Evolutionary conservation across 441 rosid genomes (phyloP).

Genomic region (Manihot esculenta): DNA sequence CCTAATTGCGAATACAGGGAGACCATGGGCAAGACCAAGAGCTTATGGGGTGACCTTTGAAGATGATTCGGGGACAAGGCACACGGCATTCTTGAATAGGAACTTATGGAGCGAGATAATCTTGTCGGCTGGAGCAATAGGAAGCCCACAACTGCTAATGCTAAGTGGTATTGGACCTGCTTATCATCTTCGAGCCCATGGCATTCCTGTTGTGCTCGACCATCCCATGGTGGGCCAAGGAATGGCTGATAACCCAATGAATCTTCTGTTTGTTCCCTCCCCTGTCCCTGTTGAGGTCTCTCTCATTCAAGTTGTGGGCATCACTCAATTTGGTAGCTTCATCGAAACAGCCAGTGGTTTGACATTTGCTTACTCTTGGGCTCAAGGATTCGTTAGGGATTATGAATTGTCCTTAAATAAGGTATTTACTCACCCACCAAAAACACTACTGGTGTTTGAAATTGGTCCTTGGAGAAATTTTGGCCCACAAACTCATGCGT

Average conservation of each 20-base stretch:
- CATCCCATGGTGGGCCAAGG: conserved; percentile 82
- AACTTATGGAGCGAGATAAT: conserved; percentile 56
- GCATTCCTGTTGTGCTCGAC: conserved; percentile 57
- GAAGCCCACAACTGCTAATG: conserved; percentile 88
- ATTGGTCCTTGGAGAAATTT: not conserved
- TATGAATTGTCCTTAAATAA: conserved; percentile 23
- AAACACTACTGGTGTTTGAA: no score
- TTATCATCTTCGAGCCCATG: conserved; percentile 46
- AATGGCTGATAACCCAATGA: conserved; percentile 94
- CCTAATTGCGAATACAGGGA: conserved; percentile 29
- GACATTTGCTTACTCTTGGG: conserved; percentile 42
- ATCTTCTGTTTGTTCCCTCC: conserved; percentile 62
- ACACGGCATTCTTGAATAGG: conserved; percentile 47
- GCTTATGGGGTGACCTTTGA: conserved; percentile 69
- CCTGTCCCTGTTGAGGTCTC: conserved; percentile 82
- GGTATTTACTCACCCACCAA: conserved; percentile 14
- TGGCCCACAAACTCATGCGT: no score
- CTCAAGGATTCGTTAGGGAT: conserved; percentile 9
- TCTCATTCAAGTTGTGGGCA: conserved; percentile 89
- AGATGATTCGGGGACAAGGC: conserved; percentile 50
- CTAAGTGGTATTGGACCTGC: conserved; percentile 62
- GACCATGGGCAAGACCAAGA: conserved; percentile 37
- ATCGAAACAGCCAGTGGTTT: conserved; percentile 78
- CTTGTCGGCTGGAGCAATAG: conserved; percentile 68
- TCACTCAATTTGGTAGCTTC: conserved; percentile 62